A percentile compares a stretch with the other conserved stretches of the same genome.
These are phyloP conservation scores for Mortierella polycephala DNA, from an alignment of 371 early-diverging fungal species.

Conservation along the genomic window DNA sequence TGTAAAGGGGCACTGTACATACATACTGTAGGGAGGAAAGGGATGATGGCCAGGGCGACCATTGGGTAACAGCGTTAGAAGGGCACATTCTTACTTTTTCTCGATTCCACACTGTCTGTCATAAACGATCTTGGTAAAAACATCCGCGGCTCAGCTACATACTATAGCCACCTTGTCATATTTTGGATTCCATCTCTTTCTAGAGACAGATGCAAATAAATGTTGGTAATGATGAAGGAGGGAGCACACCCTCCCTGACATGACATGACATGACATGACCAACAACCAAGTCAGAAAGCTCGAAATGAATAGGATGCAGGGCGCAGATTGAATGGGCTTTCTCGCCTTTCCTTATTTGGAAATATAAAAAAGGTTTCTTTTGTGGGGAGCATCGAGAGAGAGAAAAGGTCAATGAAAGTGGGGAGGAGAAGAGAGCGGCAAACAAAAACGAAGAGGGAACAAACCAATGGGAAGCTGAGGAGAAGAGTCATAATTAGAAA, in stretches of 20 bases:
- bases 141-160: too few species aligned
- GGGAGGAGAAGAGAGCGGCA: slow-evolving; percentile 4
- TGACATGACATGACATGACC: background rate
- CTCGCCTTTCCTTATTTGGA: slow-evolving; percentile 41
- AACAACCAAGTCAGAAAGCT: background rate
- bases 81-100: background rate
- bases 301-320: background rate
- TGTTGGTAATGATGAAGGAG: too few species aligned
- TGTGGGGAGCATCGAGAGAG: slow-evolving; percentile 26
- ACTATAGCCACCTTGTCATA: too few species aligned
- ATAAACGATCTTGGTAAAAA: too few species aligned
- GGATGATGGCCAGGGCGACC: background rate
- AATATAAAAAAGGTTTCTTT: slow-evolving; percentile 25
- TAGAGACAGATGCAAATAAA: too few species aligned
- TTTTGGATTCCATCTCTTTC: too few species aligned
- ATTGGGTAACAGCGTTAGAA: background rate
- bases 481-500: slow-evolving; percentile 20
- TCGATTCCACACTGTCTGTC: too few species aligned
- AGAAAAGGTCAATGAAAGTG: background rate
- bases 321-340: too few species aligned
- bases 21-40: too few species aligned
- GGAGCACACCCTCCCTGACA: background rate
- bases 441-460: slow-evolving; percentile 3
- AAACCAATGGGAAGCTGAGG: slow-evolving; percentile 9
- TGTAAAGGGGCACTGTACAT: background rate